Percentiles rank a stretch among this genome's conserved stretches.
These are phyloP conservation scores for Diaporthe amygdali DNA, from an alignment of 2,329 filamentous ascomycete species.

Conservation along the genomic window DNA sequence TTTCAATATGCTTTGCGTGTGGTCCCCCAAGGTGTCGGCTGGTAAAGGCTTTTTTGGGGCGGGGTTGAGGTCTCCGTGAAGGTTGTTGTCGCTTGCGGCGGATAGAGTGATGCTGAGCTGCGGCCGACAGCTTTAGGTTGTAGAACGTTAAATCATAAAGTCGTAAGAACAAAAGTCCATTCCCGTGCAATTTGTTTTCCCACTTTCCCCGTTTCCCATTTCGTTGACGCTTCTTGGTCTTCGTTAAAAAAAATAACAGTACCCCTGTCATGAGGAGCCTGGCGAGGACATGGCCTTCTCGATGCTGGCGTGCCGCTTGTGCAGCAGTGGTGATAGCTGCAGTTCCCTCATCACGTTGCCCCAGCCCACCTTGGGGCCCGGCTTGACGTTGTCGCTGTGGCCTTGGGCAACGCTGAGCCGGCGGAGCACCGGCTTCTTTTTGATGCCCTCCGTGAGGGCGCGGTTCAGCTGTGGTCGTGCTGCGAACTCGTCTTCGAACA, in stretches of 20 bases:
- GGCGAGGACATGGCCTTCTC: conserved; percentile 57
- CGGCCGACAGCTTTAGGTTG: conserved; percentile 2
- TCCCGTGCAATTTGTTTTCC: conserved; percentile 22
- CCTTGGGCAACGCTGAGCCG: conserved; percentile 60
- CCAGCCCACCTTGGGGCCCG: conserved; percentile 61
- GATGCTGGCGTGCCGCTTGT: conserved; percentile 66
- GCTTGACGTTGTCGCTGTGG: conserved; percentile 55
- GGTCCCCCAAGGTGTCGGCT: not conserved
- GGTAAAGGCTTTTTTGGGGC: not conserved
- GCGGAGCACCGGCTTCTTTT: conserved; percentile 53
- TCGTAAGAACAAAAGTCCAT: conserved; percentile 12
- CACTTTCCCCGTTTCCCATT: conserved; percentile 24
- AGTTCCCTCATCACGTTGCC: conserved; percentile 68
- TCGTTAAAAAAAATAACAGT: not conserved
- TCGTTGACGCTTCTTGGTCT: not conserved
- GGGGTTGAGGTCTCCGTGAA: not conserved
- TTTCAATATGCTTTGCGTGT: not conserved
- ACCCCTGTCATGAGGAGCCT: not conserved
- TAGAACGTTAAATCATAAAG: conserved; percentile 24
- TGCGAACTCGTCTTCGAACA: conserved; percentile 33
- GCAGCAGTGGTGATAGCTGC: conserved; percentile 64
- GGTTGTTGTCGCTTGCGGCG: not conserved
- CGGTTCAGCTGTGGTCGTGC: conserved; percentile 43
- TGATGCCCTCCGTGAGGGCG: conserved; percentile 49
- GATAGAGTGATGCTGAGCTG: not conserved